These are phyloP conservation scores for Sporormia fimetaria DNA, from an alignment of 495 filamentous ascomycete genomes.

Conservation along the genomic window DNA sequence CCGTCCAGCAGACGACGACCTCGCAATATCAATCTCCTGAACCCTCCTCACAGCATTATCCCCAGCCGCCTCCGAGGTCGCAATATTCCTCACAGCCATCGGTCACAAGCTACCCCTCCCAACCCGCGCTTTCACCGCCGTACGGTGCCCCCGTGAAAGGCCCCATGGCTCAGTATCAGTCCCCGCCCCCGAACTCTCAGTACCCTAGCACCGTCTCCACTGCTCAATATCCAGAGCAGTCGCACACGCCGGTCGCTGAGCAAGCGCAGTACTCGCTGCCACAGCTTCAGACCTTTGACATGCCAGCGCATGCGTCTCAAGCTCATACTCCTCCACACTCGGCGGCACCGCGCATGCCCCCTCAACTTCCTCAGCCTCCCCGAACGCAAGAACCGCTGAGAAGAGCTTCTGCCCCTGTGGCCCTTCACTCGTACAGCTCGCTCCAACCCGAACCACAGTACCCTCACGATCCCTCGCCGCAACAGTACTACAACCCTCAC, in stretches of 20 bases:
- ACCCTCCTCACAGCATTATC: slow-evolving; percentile 1
- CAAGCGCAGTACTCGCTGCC: slow-evolving; percentile 10
- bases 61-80: not conserved
- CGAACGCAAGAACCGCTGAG: slow-evolving; percentile 12
- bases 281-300: slow-evolving; percentile 6
- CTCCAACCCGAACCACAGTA: not conserved
- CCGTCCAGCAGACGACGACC: not conserved
- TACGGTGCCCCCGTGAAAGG: not conserved
- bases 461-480: not conserved
- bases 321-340: slow-evolving; percentile 1
- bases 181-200: slow-evolving; percentile 1
- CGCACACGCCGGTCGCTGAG: not conserved
- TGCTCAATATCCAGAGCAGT: slow-evolving; percentile 4
- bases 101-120: slow-evolving; percentile 2
- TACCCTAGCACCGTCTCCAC: slow-evolving; percentile 2
- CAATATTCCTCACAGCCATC: slow-evolving; percentile 2
- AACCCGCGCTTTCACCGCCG: not conserved
- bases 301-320: slow-evolving; percentile 3
- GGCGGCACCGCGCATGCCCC: too few species aligned
- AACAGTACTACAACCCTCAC: slow-evolving; percentile 1
- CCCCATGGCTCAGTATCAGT: not conserved
- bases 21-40: slow-evolving; percentile 1
- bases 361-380: not conserved
- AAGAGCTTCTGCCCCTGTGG: slow-evolving; percentile 13
- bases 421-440: slow-evolving; percentile 5